A percentile compares a stretch with the other conserved stretches of the same genome.
Conservation (phyloP, 192 early-diverging fungal genomes). For the Phycomyces nitens region DNA sequence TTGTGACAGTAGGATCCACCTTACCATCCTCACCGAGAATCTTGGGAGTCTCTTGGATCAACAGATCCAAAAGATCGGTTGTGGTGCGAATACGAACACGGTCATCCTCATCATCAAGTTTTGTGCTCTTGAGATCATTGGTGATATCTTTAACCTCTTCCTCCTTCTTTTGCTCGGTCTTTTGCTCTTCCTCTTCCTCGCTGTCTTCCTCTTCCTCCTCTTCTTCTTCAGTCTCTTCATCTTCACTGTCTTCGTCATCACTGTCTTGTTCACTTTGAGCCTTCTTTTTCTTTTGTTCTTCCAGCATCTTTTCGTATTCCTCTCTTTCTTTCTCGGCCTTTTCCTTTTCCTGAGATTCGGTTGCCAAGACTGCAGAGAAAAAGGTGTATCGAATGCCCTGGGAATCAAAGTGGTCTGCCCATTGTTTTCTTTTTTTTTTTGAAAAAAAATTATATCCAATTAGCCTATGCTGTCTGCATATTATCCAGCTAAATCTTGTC, state of each 20-base stretch:
- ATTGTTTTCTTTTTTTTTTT: constrained; percentile 54
- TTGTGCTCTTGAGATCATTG: constrained; percentile 21
- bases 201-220: constrained; percentile 25
- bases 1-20: constrained; percentile 50
- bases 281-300: constrained; percentile 13
- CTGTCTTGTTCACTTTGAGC: constrained; percentile 33
- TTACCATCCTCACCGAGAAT: constrained; percentile 34
- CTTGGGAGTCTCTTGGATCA: constrained; percentile 43
- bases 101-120: constrained; percentile 42
- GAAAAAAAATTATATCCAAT: not conserved
- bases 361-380: constrained; percentile 90
- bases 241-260: constrained; percentile 26
- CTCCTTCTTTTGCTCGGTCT: constrained; percentile 21
- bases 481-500: not conserved
- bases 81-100: constrained; percentile 50
- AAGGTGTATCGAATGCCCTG: constrained; percentile 85
- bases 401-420: constrained; percentile 89
- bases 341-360: constrained; percentile 73
- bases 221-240: constrained; percentile 17
- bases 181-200: constrained; percentile 25
- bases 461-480: not conserved
- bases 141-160: constrained; percentile 27
- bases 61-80: constrained; percentile 48
- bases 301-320: constrained; percentile 38
- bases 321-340: constrained; percentile 43